These are phyloP conservation scores for Coemansia sp. DNA, from an alignment of 192 early-diverging fungal genomes.

Conservation along the genomic window DNA sequence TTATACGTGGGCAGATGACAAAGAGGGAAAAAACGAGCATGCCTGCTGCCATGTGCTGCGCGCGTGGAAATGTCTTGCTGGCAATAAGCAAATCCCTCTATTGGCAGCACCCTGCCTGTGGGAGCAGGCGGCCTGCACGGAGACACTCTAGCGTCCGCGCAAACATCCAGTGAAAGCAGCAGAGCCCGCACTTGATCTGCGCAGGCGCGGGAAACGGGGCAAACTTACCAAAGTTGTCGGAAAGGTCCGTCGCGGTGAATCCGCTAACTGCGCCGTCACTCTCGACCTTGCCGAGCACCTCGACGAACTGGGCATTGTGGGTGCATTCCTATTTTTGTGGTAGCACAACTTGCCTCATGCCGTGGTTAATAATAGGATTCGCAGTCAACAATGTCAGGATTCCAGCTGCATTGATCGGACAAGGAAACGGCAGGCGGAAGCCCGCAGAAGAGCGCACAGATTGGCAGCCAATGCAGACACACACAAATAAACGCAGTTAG, in stretches of 20 bases:
- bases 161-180: neutral
- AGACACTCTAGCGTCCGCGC: neutral
- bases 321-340: slow-evolving; percentile 40
- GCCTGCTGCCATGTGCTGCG: no score
- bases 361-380: slow-evolving; percentile 6
- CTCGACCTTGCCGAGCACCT: slow-evolving; percentile 49
- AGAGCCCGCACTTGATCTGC: neutral
- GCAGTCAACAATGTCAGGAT: slow-evolving; percentile 5
- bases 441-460: slow-evolving; percentile 5
- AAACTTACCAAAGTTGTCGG: slow-evolving; percentile 47
- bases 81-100: no score
- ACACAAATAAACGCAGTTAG: no score
- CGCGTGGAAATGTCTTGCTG: no score
- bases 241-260: slow-evolving; percentile 44
- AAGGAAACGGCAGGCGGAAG: neutral
- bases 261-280: slow-evolving; percentile 38
- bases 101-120: no score
- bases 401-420: slow-evolving; percentile 6
- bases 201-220: neutral
- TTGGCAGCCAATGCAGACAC: neutral
- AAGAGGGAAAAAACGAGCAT: no score
- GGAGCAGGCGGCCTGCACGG: neutral
- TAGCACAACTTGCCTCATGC: neutral
- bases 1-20: no score
- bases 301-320: slow-evolving; percentile 29